Evolutionary conservation across 495 filamentous ascomycete genomes (phyloP).

Genomic region (Daldinia bambusicola): DNA sequence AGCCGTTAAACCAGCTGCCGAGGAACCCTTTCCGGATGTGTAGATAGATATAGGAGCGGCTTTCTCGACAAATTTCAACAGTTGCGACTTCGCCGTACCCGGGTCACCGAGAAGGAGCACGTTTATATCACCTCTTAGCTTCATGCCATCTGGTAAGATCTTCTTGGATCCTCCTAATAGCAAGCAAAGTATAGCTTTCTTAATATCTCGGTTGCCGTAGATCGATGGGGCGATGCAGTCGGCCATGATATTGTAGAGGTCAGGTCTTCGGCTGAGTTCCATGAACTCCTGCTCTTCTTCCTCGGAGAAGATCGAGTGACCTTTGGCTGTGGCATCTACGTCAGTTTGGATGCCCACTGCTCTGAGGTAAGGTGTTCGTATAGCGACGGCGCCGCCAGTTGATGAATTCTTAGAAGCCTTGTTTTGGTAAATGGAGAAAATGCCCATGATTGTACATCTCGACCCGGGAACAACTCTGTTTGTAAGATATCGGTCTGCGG

Average conservation of each 20-base stretch:
- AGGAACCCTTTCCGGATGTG: conserved; percentile 98
- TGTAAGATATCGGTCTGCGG: conserved; percentile 93
- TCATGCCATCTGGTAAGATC: conserved; percentile 98
- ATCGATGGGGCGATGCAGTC: conserved; percentile 97
- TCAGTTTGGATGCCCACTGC: conserved; percentile 93
- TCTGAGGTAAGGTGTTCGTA: conserved; percentile 95
- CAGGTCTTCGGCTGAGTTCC: conserved; percentile 88
- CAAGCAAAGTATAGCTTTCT: conserved; percentile 97
- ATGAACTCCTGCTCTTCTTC: conserved; percentile 98
- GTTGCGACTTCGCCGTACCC: conserved; percentile 97
- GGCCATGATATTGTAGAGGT: conserved; percentile 90
- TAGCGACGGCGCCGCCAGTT: conserved; percentile 81
- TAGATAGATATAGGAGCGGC: conserved; percentile 98
- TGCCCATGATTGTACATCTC: conserved; percentile 93
- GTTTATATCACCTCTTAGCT: conserved; percentile 97
- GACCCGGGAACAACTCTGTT: conserved; percentile 97
- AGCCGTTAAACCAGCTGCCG: conserved; percentile 96
- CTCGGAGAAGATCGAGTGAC: conserved; percentile 85
- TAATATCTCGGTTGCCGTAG: conserved; percentile 96
- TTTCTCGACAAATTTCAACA: conserved; percentile 98
- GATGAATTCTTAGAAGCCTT: conserved; percentile 85
- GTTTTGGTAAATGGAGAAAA: conserved; percentile 96
- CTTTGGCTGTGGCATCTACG: conserved; percentile 88
- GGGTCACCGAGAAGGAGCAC: conserved; percentile 97
- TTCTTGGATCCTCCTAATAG: conserved; percentile 98